Base-by-base conservation (phyloP, 805 yeast genomes). In the Kazachstania taianensis region DNA sequence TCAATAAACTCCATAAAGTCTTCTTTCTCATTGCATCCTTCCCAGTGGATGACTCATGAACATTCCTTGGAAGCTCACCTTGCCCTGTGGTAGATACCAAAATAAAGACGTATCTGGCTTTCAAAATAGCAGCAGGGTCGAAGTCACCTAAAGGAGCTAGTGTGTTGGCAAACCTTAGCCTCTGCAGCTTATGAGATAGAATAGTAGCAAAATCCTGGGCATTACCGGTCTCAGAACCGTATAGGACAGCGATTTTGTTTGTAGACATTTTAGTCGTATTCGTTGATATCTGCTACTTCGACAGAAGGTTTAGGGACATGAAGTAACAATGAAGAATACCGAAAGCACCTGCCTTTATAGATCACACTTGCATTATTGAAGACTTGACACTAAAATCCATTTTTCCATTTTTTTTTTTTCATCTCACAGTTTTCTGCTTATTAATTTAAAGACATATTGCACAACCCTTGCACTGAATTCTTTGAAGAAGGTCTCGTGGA, bases 161-260 rank as follows among this genome's bases (percentile, higher is more conserved):
- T 42, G 59, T 12, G 78, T 72, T 32, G 50, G 59, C 45, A 73
- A 67, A 55, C 45, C 72, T 70, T 33, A 65, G 57, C 44, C 81
- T 67, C 35, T 72, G 71, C 32, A 82, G 66, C 28, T 67, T 63
- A 38, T 70, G 65, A 13, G 75, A 68, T 17, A 87, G 59, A 22
- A 74, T 66, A 28, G 70, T 68, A 0, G 96, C 95, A 50, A 73
- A 78, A 48, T 89, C 96, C 49, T 81, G 82, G 1, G 95, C 72
- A 50, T 82, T 87, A 1, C 96, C 97, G 0, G 96, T 83, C 52
- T 87, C 97, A 1, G 95, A 78, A 0, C 96, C 96, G 57, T 81
- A 87, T 1, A 92, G 61, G 5, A 92, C 72, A 14, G 75, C 73
- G 8, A 81, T 63, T 35, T 57, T 49, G 32, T 33, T 35, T 9